Evolutionary conservation across 1,284 basidiomycete genomes (phyloP).

Genomic region (Ganoderma meredithae): DNA sequence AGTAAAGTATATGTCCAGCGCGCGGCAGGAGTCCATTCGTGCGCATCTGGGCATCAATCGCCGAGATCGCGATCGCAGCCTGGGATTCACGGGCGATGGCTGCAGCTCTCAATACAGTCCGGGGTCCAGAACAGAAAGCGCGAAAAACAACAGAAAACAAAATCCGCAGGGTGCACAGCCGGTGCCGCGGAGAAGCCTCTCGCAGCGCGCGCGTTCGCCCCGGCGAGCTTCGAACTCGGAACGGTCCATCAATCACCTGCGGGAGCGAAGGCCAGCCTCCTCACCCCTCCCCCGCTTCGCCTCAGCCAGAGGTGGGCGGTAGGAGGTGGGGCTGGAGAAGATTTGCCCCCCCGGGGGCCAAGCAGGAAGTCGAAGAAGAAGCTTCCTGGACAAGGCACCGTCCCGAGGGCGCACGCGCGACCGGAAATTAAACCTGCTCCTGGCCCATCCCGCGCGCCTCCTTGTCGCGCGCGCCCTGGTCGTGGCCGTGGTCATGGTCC

Average conservation of each 20-base stretch:
- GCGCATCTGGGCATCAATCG: conserved; percentile 8
- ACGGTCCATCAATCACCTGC: conserved; percentile 1
- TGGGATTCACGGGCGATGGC: neutral
- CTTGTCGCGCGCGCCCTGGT: neutral
- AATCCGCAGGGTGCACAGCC: neutral
- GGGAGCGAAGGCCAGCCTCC: too few relatives aligned
- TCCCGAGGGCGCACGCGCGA: conserved; percentile 10
- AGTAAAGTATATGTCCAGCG: neutral
- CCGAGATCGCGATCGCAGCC: neutral
- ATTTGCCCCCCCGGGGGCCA: too few relatives aligned
- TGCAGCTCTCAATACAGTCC: neutral
- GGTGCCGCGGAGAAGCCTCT: neutral
- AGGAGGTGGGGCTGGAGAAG: neutral
- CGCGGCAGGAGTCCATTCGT: neutral
- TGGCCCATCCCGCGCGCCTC: conserved; percentile 1
- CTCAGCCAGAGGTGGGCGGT: neutral
- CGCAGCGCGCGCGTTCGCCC: neutral
- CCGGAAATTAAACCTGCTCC: conserved; percentile 20
- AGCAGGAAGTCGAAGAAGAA: neutral
- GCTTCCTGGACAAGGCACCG: neutral
- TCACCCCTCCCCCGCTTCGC: too few relatives aligned
- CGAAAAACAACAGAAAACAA: neutral
- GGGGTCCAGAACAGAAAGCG: too few relatives aligned
- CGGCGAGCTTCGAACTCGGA: too few relatives aligned
- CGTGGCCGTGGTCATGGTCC: too few relatives aligned